Conservation (phyloP, 176 grass and related monocot genomes). For the Oryza brachyantha region DNA sequence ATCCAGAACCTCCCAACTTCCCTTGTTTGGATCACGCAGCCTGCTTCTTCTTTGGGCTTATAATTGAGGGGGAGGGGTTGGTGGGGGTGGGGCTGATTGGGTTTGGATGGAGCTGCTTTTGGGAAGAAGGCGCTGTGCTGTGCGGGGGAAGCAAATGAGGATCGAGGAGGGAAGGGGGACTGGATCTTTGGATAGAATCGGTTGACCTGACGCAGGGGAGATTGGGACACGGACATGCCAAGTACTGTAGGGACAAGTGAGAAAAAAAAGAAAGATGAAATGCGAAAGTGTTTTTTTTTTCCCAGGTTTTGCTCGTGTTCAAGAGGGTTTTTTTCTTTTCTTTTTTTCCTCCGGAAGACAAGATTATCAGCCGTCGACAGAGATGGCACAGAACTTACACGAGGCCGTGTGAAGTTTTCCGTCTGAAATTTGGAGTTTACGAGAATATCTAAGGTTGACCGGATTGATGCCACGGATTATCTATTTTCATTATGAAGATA, state of each 20-base stretch:
- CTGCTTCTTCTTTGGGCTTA: conserved; percentile 2
- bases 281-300: too few species aligned
- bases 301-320: conserved; percentile 3
- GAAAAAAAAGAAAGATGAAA: background rate
- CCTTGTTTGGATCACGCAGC: conserved; percentile 28
- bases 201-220: conserved; percentile 25
- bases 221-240: conserved; percentile 13
- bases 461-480: too few species aligned
- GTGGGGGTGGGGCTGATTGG: background rate
- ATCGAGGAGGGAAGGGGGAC: background rate
- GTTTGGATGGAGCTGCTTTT: background rate
- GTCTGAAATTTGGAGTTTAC: too few species aligned
- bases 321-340: background rate
- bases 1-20: background rate
- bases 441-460: too few species aligned
- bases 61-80: conserved; percentile 30
- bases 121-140: background rate
- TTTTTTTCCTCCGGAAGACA: background rate
- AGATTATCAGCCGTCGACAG: background rate
- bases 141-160: too few species aligned
- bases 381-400: background rate
- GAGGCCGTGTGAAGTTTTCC: too few species aligned
- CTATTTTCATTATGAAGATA: too few species aligned
- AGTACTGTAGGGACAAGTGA: too few species aligned
- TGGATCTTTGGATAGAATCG: conserved; percentile 44